A percentile compares a stretch with the other conserved stretches of the same genome.
phyloP scores from a whole-genome alignment of 1,284 basidiomycete species.

The Inonotus hispidus region DNA sequence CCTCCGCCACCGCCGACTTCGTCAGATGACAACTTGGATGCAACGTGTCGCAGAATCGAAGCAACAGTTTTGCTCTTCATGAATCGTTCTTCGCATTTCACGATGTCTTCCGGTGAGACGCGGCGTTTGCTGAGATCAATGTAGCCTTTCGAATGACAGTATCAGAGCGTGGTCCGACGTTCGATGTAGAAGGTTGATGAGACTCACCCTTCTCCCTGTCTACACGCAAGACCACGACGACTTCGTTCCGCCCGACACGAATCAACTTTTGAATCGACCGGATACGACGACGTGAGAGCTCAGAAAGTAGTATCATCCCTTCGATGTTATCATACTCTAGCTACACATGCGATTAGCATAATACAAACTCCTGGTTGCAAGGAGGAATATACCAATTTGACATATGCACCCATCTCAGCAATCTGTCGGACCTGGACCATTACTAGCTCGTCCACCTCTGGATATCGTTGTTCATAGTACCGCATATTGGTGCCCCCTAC shows the following conservation, averaged over 20 bases:
- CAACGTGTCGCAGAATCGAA: conserved; percentile 91
- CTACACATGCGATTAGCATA: conserved; percentile 39
- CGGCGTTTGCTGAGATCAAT: conserved; percentile 99
- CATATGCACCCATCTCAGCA: conserved; percentile 99
- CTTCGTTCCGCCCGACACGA: conserved; percentile 95
- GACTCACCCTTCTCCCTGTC: conserved; percentile 99
- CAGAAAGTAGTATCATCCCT: conserved; percentile 98
- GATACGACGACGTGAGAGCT: conserved; percentile 95
- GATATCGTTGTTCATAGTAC: conserved; percentile 77
- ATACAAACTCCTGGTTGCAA: not conserved
- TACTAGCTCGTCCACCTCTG: conserved; percentile 94
- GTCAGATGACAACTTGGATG: conserved; percentile 59
- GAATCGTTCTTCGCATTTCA: conserved; percentile 97
- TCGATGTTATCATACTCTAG: conserved; percentile 99
- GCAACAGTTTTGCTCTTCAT: conserved; percentile 97
- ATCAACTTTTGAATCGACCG: conserved; percentile 98
- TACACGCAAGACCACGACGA: conserved; percentile 96
- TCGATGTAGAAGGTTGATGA: conserved; percentile 5
- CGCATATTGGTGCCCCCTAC: conserved; percentile 56
- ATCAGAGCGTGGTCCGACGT: not conserved
- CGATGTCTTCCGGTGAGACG: conserved; percentile 98
- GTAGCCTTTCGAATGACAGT: conserved; percentile 59
- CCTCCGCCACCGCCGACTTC: conserved; percentile 28
- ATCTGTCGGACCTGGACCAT: conserved; percentile 99
- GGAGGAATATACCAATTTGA: conserved; percentile 76